Conservation (phyloP, 345 rosid species). For the Rhodamnia rubescens region DNA sequence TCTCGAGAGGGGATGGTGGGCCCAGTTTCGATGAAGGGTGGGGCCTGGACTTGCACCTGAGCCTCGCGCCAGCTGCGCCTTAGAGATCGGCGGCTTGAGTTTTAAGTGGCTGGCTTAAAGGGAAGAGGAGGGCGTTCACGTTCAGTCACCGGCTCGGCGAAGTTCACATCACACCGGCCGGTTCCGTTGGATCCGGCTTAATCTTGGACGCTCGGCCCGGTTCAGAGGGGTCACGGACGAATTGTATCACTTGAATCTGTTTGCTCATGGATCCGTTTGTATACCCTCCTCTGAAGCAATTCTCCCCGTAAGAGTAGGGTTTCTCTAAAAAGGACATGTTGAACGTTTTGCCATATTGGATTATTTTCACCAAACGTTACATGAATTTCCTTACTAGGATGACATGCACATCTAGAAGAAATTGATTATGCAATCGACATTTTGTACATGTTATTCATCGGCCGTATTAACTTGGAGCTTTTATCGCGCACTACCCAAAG, state of each 20-base stretch:
- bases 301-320: background rate
- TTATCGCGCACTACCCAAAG: background rate
- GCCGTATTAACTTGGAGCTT: background rate
- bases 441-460: background rate
- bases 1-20: constrained; percentile 45
- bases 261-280: background rate
- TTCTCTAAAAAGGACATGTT: background rate
- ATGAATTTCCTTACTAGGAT: background rate
- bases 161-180: background rate
- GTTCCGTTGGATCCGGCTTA: background rate
- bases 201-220: background rate
- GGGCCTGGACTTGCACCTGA: constrained; percentile 87
- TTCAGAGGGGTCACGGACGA: background rate
- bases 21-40: constrained; percentile 58
- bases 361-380: background rate
- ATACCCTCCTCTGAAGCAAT: background rate
- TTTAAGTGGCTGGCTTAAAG: background rate
- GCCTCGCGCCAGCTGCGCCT: constrained; percentile 81
- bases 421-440: background rate
- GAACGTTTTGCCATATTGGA: background rate
- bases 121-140: background rate
- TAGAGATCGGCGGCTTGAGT: constrained; percentile 9
- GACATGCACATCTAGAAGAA: background rate
- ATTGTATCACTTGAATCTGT: background rate
- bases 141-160: background rate